These are phyloP conservation scores for Oenanthe sinensis DNA, from an alignment of 129 eudicot species.

Conservation along the genomic window DNA sequence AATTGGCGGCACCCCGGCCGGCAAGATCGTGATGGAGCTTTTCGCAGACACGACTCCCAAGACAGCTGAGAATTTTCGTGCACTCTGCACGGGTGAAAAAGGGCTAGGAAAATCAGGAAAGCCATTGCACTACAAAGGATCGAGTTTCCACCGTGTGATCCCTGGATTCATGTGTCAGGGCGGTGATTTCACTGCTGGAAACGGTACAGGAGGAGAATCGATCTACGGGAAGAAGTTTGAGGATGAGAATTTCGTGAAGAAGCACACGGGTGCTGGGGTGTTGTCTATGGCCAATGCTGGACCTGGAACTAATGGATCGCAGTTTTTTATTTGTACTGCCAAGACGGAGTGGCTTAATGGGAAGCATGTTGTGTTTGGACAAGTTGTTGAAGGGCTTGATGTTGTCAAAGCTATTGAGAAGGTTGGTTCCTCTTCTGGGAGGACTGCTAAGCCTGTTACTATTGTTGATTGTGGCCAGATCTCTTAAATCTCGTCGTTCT, in stretches of 20 bases:
- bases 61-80: slow-evolving; percentile 40
- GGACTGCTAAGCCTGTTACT: slow-evolving; percentile 19
- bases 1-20: slow-evolving; percentile 36
- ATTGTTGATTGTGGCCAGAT: slow-evolving; percentile 23
- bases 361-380: slow-evolving; percentile 23
- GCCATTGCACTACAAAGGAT: slow-evolving; percentile 44
- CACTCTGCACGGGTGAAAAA: slow-evolving; percentile 44
- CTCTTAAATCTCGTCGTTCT: neutral
- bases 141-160: slow-evolving; percentile 44
- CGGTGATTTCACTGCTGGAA: slow-evolving; percentile 45
- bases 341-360: slow-evolving; percentile 17
- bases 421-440: slow-evolving; percentile 13
- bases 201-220: slow-evolving; percentile 47
- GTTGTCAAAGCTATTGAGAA: slow-evolving; percentile 20
- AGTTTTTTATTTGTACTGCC: slow-evolving; percentile 14
- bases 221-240: slow-evolving; percentile 35
- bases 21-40: slow-evolving; percentile 40
- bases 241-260: slow-evolving; percentile 37
- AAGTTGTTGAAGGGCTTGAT: slow-evolving; percentile 17
- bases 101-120: slow-evolving; percentile 31
- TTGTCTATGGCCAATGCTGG: slow-evolving; percentile 46
- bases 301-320: slow-evolving; percentile 38
- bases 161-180: slow-evolving; percentile 48
- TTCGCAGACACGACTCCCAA: slow-evolving; percentile 34
- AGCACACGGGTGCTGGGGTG: slow-evolving; percentile 43